Base-by-base conservation (phyloP, 768 basidiomycete species). In the Mycena amicta region DNA sequence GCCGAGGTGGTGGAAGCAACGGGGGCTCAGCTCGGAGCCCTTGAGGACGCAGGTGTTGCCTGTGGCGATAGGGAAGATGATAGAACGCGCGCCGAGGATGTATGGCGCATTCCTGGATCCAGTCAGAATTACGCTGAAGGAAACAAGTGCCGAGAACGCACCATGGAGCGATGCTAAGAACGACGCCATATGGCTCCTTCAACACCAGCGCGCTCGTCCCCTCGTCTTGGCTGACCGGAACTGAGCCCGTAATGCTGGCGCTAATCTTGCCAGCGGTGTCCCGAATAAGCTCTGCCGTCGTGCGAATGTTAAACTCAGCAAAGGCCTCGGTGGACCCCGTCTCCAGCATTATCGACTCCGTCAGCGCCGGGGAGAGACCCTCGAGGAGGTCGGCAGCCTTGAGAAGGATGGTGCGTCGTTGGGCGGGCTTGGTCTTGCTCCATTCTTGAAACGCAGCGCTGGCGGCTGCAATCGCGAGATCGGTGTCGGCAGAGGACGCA, bases 21-120 rank as follows among this genome's bases (percentile, higher is more conserved):
- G 74, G 4, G 86, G 83, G 1, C 84, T 84, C 50, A 83, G 71
- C 59, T 85, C 85, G 5, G 85, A 83, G 16, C 85, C 83, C 67
- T 88, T 88, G 65, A 88, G 74, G 56, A 88, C 69, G 55, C 87
- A 70, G 3, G 78, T 74, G 71, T 86, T 86, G 49, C 86, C 87
- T 5, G 59, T 52, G 18, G 62, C 62, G 28, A 66, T 50, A 20
- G 65, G 56, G 28, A 16, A 61, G 27, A 60, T 41, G 5, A 54
- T 46, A 1, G 65, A 23, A 4, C 61, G 50, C 26, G 53, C 26
- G 3, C 59, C 56, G 2, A 66, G 61, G 25, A 57, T 60, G 15
- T 63, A 60, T 11, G 65, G 61, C 22, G 62, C 55, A 25, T 66
- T 66, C 65, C 64, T 59, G 56, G 1, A n/a, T n/a, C n/a, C n/a